Conservation (phyloP, 129 eudicot genomes). For the Apium graveolens region DNA sequence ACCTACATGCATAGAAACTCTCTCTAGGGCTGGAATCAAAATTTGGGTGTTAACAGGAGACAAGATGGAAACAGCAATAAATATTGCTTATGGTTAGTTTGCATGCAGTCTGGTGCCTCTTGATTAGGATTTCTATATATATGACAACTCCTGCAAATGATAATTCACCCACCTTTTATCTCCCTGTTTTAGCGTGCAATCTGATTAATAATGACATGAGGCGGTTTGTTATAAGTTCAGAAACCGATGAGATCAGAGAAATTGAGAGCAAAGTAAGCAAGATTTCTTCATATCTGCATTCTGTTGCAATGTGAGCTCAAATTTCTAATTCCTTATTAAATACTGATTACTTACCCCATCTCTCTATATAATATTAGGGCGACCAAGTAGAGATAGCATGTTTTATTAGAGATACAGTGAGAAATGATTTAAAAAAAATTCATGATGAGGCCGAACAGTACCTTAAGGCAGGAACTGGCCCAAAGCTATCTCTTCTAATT, state of each 20-base stretch:
- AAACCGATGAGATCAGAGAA: constrained; percentile 89
- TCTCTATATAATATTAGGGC: constrained; percentile 40
- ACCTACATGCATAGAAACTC: constrained; percentile 90
- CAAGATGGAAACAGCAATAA: constrained; percentile 96
- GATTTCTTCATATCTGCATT: constrained; percentile 7
- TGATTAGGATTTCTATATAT: background rate
- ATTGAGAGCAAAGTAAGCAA: constrained; percentile 70
- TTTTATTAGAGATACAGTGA: constrained; percentile 57
- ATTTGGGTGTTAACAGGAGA: constrained; percentile 99
- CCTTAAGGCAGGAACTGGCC: constrained; percentile 44
- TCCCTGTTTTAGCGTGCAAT: constrained; percentile 70
- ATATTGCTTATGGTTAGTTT: constrained; percentile 80
- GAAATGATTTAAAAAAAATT: constrained; percentile 56
- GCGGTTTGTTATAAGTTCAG: constrained; percentile 91
- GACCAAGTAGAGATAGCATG: constrained; percentile 97
- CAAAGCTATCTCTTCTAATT: constrained; percentile 70
- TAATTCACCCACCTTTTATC: constrained; percentile 1
- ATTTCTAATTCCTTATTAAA: background rate
- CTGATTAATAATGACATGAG: constrained; percentile 85
- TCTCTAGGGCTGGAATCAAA: constrained; percentile 91
- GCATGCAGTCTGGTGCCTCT: constrained; percentile 1
- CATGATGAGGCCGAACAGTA: constrained; percentile 65
- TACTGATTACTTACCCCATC: background rate
- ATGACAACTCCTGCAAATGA: background rate
- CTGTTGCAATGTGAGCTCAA: background rate